phyloP scores from a whole-genome alignment of 164 flowering plant genomes.

The Dillenia suffruticosa region DNA sequence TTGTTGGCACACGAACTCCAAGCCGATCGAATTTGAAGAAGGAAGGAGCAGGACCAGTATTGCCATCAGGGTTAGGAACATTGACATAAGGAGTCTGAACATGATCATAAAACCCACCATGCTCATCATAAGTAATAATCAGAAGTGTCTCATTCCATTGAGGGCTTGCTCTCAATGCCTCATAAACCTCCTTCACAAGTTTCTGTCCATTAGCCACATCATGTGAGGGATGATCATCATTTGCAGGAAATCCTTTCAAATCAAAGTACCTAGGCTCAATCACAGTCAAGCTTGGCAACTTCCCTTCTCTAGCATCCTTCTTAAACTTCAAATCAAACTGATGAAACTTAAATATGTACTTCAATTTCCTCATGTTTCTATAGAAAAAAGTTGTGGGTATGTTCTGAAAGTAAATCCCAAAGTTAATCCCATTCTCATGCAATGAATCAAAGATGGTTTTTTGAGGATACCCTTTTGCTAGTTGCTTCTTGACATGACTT shows the following conservation, averaged over 20 bases:
- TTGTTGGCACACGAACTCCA: conserved; percentile 91
- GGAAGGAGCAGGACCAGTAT: conserved; percentile 70
- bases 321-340: conserved; percentile 58
- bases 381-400: conserved; percentile 76
- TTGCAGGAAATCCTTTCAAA: conserved; percentile 55
- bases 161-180: conserved; percentile 74
- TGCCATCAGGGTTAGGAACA: conserved; percentile 92
- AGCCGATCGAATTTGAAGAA: conserved; percentile 87
- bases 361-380: conserved; percentile 74
- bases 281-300: conserved; percentile 69
- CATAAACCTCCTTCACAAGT: conserved; percentile 92
- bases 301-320: conserved; percentile 72
- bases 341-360: conserved; percentile 70
- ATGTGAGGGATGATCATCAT: conserved; percentile 93
- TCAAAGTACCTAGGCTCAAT: conserved; percentile 93
- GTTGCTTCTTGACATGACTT: conserved; percentile 62
- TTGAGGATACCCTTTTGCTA: conserved; percentile 78
- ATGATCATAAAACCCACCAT: conserved; percentile 93
- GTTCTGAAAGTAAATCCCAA: conserved; percentile 75
- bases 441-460: conserved; percentile 87
- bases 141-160: conserved; percentile 92
- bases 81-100: conserved; percentile 60
- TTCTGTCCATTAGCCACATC: conserved; percentile 92
- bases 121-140: conserved; percentile 90
- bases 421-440: conserved; percentile 53